Conservation (phyloP, 345 rosid species). For the Noccaea bulbosa region DNA sequence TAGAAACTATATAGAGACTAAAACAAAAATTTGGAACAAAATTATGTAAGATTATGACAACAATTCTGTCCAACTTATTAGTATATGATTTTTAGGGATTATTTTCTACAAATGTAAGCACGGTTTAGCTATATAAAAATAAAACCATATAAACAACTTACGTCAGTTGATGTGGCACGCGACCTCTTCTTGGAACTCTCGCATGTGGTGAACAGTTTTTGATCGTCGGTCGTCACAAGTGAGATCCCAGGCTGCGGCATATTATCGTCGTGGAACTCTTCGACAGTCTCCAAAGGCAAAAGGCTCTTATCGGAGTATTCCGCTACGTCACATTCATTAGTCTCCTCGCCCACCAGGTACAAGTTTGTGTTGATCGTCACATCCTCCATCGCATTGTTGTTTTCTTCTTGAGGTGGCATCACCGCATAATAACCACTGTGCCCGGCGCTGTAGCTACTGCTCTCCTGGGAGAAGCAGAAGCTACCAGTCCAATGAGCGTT, state of each 20-base stretch:
- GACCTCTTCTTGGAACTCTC: conserved; percentile 63
- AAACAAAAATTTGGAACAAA: neutral
- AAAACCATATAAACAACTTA: conserved; percentile 44
- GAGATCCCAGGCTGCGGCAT: conserved; percentile 30
- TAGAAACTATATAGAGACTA: neutral
- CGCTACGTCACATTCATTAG: conserved; percentile 43
- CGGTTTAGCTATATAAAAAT: neutral
- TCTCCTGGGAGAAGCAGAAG: conserved; percentile 47
- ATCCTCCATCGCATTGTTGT: conserved; percentile 47
- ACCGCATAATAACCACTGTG: conserved; percentile 12
- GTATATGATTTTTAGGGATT: neutral
- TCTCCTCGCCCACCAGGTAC: conserved; percentile 51
- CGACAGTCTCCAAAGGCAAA: conserved; percentile 24
- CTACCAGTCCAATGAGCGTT: conserved; percentile 22
- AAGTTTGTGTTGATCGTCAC: conserved; percentile 46
- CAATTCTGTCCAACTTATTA: neutral
- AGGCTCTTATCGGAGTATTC: conserved; percentile 39
- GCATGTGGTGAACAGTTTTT: conserved; percentile 35
- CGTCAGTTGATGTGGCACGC: conserved; percentile 46
- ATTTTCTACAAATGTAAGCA: neutral
- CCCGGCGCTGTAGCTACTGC: conserved; percentile 43
- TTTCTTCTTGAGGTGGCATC: conserved; percentile 39
- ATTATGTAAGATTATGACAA: neutral
- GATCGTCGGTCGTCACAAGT: conserved; percentile 33
- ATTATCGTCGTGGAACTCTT: conserved; percentile 31